Conservation (phyloP, 1,139 yeast species). For the Scheffersomyces segobiensis region DNA sequence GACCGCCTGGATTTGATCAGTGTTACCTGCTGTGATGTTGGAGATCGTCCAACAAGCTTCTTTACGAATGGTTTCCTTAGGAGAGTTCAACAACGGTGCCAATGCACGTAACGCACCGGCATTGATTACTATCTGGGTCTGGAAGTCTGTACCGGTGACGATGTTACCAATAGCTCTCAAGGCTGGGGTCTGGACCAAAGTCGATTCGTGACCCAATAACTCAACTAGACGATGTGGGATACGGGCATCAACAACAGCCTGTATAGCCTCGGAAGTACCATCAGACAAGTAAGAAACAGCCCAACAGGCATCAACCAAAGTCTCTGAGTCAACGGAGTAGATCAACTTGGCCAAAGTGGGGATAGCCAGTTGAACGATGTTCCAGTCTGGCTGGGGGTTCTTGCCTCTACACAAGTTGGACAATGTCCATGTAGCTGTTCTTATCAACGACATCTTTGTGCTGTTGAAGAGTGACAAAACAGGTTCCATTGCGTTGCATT, state of each 20-base stretch:
- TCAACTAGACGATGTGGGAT: slow-evolving; percentile 94
- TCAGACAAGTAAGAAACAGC: slow-evolving; percentile 94
- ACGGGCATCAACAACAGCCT: slow-evolving; percentile 95
- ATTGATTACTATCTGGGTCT: slow-evolving; percentile 93
- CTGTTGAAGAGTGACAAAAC: slow-evolving; percentile 76
- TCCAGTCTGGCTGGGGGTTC: slow-evolving; percentile 96
- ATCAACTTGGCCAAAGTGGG: slow-evolving; percentile 92
- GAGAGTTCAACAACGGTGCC: slow-evolving; percentile 74
- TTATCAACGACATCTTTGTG: slow-evolving; percentile 80
- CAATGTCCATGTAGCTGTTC: slow-evolving; percentile 98
- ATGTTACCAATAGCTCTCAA: slow-evolving; percentile 96
- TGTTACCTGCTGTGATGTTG: slow-evolving; percentile 95
- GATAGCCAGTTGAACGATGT: slow-evolving; percentile 76
- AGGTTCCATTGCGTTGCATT: slow-evolving; percentile 87
- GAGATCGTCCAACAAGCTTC: slow-evolving; percentile 99
- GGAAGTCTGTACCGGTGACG: slow-evolving; percentile 94
- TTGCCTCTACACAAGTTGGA: slow-evolving; percentile 96
- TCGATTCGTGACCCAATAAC: slow-evolving; percentile 77
- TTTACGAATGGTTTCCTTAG: slow-evolving; percentile 90
- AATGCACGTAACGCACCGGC: slow-evolving; percentile 89
- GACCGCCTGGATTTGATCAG: slow-evolving; percentile 94
- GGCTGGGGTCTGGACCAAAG: slow-evolving; percentile 94
- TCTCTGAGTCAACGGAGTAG: slow-evolving; percentile 88
- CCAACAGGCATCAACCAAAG: slow-evolving; percentile 98
- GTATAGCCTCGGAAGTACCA: slow-evolving; percentile 90